Evolutionary conservation across 1,139 yeast genomes (phyloP), one percentile per base, ranked within the genome.

Genomic region (Zygosaccharomyces pseudobailii): DNA sequence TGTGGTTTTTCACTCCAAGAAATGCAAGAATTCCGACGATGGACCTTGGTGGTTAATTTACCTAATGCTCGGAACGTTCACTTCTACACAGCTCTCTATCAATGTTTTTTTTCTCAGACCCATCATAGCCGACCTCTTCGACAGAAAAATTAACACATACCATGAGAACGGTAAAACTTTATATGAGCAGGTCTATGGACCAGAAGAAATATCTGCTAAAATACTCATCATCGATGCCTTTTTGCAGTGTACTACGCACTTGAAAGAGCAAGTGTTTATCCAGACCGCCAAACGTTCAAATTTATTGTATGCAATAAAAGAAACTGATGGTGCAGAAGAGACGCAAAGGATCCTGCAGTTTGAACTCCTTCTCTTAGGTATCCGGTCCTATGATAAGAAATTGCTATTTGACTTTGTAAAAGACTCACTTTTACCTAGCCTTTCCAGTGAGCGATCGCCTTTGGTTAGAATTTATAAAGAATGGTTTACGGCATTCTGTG

Each of bases 391-490:
- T 5, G 48, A 55, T 1, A 27, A 48, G 6, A 48, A 45, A 0
- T 43, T 43, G 1, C 44, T 72, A n/a, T 46, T 59, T 2, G 10
- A 52, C 0, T 53, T 57, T 24, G 57, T 70, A 3, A 42, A 58
- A 1, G 46, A 52, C 0, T 41, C 51, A 1, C 52, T 75, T 9
- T 45, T 70, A 4, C 64, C 68, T 0, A 64, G 71, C 19, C 52
- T 81, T 3, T 68, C 68, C 35, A 63, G 59, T 2, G 96, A 88
- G 52, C 80, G 88, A 9, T 84, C 94, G 53, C 96, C 96, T 0
- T 70, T 83, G 49, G 87, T 79, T 2, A 76, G 96, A 49, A 69
- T 78, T 3, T 86, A 84, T 57, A 67, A 85, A 46, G 97, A 89
- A 59, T 89, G 97, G 97, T 70, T 83, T 5, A 67, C 84, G 36